Base-by-base conservation (phyloP, 129 eudicot genomes). In the Kitagawia praeruptora region DNA sequence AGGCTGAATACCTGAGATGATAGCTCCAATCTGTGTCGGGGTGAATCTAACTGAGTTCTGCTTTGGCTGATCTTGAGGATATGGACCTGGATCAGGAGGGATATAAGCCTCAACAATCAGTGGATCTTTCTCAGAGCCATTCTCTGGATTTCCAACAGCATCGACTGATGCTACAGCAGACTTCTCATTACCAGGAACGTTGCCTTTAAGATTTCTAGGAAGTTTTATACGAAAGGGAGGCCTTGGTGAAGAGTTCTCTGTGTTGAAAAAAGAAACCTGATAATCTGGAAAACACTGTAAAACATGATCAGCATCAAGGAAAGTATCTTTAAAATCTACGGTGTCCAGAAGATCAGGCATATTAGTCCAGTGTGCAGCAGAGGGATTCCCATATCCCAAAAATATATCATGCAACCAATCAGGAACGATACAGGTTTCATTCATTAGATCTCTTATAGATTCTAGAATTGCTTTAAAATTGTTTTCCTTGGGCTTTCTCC, bases 21-120 rank as follows among this genome's bases (percentile, higher is more conserved):
- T 96, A 23, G 99, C 97, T 78, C 90, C 97, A 86, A 96, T 83
- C 98, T 96, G 99, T 37, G 97, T 96, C 10, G 97, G 87, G 70
- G 99, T 96, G 83, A 96, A 96, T 84, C 97, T 90, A 74, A 96
- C 99, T 82, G 93, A 89, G 75, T 96, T 96, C 83, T 89, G 97
- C 76, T 96, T 96, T 15, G 99, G 99, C 74, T 96, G 97, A 84
- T 96, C 98, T 85, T 92, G 98, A 72, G 99, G 99, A 86, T 96
- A 96, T 51, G 99, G 99, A 74, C 99, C 99, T 39, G 98, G 99
- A 80, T 96, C 97, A 81, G 97, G 92, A 85, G 99, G 99, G 54
- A 85, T 74, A 87, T 92, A 96, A 21, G 97, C 83, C 84, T 96
- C 98, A 70, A 96, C 97, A 45, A 82, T 79, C 78, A 96, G 97